phyloP scores from a whole-genome alignment of 1,284 basidiomycete species.

The Cutaneotrichosporon spelunceum region DNA sequence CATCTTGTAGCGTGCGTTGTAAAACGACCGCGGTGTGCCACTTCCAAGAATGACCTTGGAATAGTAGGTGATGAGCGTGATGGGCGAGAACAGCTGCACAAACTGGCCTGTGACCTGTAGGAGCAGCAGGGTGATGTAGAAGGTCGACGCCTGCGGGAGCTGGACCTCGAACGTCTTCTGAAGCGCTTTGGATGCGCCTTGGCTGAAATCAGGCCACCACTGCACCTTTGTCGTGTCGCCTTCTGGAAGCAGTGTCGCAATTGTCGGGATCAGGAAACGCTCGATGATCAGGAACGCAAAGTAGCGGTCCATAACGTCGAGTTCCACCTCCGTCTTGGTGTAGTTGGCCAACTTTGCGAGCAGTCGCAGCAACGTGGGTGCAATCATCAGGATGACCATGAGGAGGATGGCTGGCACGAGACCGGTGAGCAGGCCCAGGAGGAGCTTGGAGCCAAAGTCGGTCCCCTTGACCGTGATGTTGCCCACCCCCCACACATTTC shows the following conservation, averaged over 20 bases:
- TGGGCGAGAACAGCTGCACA: slow-evolving; percentile 59
- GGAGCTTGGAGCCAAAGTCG: slow-evolving; percentile 31
- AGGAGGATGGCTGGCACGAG: slow-evolving; percentile 67
- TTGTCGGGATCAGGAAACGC: slow-evolving; percentile 65
- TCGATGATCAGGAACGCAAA: slow-evolving; percentile 71
- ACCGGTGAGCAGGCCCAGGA: slow-evolving; percentile 62
- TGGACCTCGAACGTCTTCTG: slow-evolving; percentile 59
- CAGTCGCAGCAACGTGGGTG: slow-evolving; percentile 64
- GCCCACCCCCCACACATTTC: neutral
- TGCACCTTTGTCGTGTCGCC: neutral
- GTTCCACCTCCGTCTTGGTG: slow-evolving; percentile 65
- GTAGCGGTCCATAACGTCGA: slow-evolving; percentile 70
- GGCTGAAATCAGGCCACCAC: neutral
- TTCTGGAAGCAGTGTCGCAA: slow-evolving; percentile 59
- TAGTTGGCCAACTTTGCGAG: slow-evolving; percentile 71
- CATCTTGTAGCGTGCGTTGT: slow-evolving; percentile 49
- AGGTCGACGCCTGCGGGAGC: slow-evolving; percentile 69
- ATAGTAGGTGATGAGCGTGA: slow-evolving; percentile 64
- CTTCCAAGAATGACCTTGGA: slow-evolving; percentile 59
- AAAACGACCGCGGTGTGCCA: slow-evolving; percentile 52
- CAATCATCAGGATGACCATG: slow-evolving; percentile 64
- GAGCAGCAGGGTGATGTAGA: slow-evolving; percentile 73
- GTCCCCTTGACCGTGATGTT: slow-evolving; percentile 54
- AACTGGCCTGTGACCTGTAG: slow-evolving; percentile 48
- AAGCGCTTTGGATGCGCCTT: slow-evolving; percentile 52